Evolutionary conservation across 768 basidiomycete genomes (phyloP).

Genomic region (Trametes cubensis): DNA sequence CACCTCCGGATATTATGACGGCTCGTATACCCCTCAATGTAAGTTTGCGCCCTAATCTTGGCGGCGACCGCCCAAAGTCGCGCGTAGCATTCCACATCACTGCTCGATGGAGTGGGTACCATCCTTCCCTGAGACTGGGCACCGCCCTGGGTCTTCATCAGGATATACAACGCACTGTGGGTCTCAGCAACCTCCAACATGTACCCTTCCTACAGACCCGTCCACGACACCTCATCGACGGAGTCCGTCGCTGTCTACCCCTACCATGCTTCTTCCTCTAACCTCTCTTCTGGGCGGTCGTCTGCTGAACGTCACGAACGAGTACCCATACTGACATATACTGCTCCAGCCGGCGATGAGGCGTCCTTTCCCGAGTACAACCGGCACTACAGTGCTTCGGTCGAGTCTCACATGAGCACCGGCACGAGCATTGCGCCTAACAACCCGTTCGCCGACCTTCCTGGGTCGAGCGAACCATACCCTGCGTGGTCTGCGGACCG

Average conservation of each 20-base stretch:
- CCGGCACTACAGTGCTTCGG: conserved; percentile 37
- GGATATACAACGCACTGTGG: conserved; percentile 2
- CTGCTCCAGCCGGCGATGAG: conserved; percentile 35
- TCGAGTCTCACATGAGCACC: conserved; percentile 39
- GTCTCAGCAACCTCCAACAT: conserved; percentile 1
- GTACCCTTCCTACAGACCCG: conserved; percentile 6
- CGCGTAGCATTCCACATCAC: conserved; percentile 15
- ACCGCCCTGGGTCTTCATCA: conserved; percentile 4
- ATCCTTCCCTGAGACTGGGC: conserved; percentile 3
- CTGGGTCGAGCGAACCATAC: conserved; percentile 63
- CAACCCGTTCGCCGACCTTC: conserved; percentile 33
- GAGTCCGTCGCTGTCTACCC: conserved; percentile 13
- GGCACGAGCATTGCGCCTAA: conserved; percentile 25
- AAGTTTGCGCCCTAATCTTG: conserved; percentile 16
- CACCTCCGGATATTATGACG: conserved; percentile 32
- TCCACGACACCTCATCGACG: conserved; percentile 17
- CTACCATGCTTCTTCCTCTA: not conserved
- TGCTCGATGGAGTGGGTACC: not conserved
- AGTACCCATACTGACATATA: conserved; percentile 21
- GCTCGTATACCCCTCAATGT: conserved; percentile 32
- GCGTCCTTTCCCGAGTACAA: conserved; percentile 30
- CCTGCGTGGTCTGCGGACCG: conserved; percentile 94
- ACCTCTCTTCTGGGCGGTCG: conserved; percentile 3
- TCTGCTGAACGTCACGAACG: conserved; percentile 5
- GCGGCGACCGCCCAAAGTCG: not conserved